Percentiles rank a stretch among this genome's conserved stretches.
These are phyloP conservation scores for Blepharisma japonicum DNA, from an alignment of 73 alveolate species.

Conservation along the genomic window DNA sequence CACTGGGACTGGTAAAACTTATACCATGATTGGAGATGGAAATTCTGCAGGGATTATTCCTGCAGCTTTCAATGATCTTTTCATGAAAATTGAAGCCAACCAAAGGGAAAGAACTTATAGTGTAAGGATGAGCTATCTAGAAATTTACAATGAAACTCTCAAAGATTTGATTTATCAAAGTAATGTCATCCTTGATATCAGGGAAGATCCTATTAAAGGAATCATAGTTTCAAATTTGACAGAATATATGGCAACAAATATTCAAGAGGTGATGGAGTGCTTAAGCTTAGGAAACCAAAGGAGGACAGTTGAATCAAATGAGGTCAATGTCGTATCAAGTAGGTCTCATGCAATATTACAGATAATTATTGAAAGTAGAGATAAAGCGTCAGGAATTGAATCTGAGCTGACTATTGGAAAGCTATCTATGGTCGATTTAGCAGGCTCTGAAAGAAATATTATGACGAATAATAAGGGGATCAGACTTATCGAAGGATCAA, in stretches of 20 bases:
- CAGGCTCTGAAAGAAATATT: constrained; percentile 97
- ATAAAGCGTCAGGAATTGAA: constrained; percentile 77
- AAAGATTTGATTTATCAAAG: constrained; percentile 82
- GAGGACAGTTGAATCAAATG: constrained; percentile 77
- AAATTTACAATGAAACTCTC: constrained; percentile 89
- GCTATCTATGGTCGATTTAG: constrained; percentile 91
- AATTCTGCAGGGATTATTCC: constrained; percentile 93
- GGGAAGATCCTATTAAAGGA: constrained; percentile 94
- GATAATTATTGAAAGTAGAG: constrained; percentile 54
- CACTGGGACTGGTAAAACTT: constrained; percentile 99
- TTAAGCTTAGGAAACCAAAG: constrained; percentile 49
- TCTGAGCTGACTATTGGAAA: constrained; percentile 84
- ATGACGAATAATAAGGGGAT: constrained; percentile 93
- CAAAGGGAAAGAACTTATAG: background rate
- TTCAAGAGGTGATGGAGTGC: constrained; percentile 60
- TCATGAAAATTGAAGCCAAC: constrained; percentile 62
- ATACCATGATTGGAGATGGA: constrained; percentile 95
- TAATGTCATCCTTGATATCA: constrained; percentile 71
- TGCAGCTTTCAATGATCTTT: constrained; percentile 75
- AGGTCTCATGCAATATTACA: constrained; percentile 82
- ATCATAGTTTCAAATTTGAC: constrained; percentile 83
- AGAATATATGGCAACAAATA: constrained; percentile 74
- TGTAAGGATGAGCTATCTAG: constrained; percentile 32
- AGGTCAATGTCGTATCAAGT: constrained; percentile 69
- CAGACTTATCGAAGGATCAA: constrained; percentile 98